Percentiles rank a stretch among this genome's conserved stretches.
These are phyloP conservation scores for Nothomitra cinnamomea DNA, from an alignment of 2,329 filamentous ascomycete species.

Conservation along the genomic window DNA sequence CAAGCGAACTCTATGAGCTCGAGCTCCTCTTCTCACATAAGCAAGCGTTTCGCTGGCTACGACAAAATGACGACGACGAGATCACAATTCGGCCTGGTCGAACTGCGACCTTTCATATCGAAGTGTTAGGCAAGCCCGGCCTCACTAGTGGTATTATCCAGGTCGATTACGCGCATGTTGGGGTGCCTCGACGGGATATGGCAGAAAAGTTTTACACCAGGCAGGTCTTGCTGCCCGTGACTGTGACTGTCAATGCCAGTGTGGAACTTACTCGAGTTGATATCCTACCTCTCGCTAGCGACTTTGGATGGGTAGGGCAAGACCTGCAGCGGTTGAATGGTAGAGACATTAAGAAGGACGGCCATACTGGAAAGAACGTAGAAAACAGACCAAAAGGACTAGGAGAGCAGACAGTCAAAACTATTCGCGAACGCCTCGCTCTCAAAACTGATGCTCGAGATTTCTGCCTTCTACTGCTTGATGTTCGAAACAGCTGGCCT, in stretches of 20 bases:
- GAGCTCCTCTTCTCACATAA: slow-evolving; percentile 63
- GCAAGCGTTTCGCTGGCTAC: slow-evolving; percentile 43
- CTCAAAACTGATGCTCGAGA: slow-evolving; percentile 29
- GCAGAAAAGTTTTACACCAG: slow-evolving; percentile 66
- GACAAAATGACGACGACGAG: slow-evolving; percentile 27
- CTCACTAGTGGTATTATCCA: slow-evolving; percentile 65
- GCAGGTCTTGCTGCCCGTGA: slow-evolving; percentile 63
- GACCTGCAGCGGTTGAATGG: slow-evolving; percentile 2
- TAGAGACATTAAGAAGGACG: neutral
- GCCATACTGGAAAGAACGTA: neutral
- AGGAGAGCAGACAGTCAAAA: neutral
- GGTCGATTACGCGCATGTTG: slow-evolving; percentile 75
- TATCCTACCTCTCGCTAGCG: slow-evolving; percentile 52
- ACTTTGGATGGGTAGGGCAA: slow-evolving; percentile 45
- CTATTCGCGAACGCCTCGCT: neutral
- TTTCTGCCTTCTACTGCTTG: slow-evolving; percentile 64
- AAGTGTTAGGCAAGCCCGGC: slow-evolving; percentile 73
- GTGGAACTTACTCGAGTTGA: slow-evolving; percentile 70
- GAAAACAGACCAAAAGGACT: neutral
- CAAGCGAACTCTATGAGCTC: slow-evolving; percentile 70
- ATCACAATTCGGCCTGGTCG: slow-evolving; percentile 48
- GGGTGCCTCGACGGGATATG: slow-evolving; percentile 48
- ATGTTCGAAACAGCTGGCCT: slow-evolving; percentile 82
- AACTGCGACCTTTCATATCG: slow-evolving; percentile 58
- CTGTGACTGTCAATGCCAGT: slow-evolving; percentile 81